Percentiles rank a stretch among this genome's conserved stretches.
These are phyloP conservation scores for Rhizopogon rudus DNA, from an alignment of 768 basidiomycete genomes.

Conservation along the genomic window DNA sequence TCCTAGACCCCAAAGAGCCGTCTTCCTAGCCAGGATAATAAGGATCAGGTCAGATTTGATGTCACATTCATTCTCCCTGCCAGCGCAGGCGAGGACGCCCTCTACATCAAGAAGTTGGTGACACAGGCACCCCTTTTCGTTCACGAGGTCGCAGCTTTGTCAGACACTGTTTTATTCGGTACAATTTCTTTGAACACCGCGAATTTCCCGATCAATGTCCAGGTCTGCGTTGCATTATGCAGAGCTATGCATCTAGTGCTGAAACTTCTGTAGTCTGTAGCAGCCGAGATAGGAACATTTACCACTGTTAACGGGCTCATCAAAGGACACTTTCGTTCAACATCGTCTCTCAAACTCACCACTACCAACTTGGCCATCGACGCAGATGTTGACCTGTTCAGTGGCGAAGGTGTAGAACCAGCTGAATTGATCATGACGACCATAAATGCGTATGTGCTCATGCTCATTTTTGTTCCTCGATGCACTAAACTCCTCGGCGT, in stretches of 20 bases:
- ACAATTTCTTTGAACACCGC: constrained; percentile 15
- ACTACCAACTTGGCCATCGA: constrained; percentile 33
- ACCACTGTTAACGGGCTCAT: constrained; percentile 31
- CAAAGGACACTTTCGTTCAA: constrained; percentile 31
- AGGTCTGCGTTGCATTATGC: constrained; percentile 16
- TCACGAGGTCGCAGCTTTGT: constrained; percentile 24
- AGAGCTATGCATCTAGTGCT: background rate
- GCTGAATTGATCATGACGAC: background rate
- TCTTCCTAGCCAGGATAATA: background rate
- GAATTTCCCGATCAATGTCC: constrained; percentile 21
- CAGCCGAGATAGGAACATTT: constrained; percentile 15
- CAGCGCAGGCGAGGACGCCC: constrained; percentile 4
- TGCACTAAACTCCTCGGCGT: background rate
- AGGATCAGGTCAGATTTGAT: constrained; percentile 20
- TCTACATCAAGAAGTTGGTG: constrained; percentile 23
- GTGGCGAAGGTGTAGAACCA: background rate
- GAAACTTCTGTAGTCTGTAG: constrained; percentile 24
- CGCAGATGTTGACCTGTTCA: constrained; percentile 19
- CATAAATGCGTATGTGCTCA: background rate
- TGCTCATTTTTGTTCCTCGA: background rate
- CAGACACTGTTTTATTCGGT: constrained; percentile 22
- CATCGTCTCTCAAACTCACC: constrained; percentile 19
- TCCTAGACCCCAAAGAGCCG: constrained; percentile 12
- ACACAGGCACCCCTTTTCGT: constrained; percentile 25
- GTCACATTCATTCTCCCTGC: constrained; percentile 27